Evolutionary conservation across 495 filamentous ascomycete genomes (phyloP), one percentile per base, ranked within the genome.

Genomic region (Articulospora tetracladia): DNA sequence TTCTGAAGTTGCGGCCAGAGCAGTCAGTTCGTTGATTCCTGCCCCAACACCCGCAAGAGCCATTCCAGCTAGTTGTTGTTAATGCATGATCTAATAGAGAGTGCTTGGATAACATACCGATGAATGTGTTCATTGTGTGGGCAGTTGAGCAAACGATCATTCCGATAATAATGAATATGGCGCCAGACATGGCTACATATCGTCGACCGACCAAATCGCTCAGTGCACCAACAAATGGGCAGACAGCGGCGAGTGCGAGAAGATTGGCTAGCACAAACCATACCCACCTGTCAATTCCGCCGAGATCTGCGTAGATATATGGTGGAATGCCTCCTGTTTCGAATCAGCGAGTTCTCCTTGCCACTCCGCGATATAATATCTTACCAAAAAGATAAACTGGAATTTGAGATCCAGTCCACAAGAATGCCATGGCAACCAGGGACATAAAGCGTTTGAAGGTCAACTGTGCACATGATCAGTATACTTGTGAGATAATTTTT

Each of bases 181-280:
- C 81, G 2, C 87, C 87, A 17, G 78, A 66, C 41, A 90, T 74
- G 25, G 87, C 87, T 23, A 90, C 84, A 67, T 79, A 86, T 57
- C 86, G 80, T 59, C 87, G 82, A 30, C 87, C 87, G 48, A 88
- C 68, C 8, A 90, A 68, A 74, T 91, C 87, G 4, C 87, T 90
- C 1, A 91, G 64, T 22, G 82, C 83, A 3, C 87, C 87, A 24
- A 90, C 87, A 58, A 91, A 90, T 10, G 87, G 87, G 55, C 85
- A 88, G 12, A 90, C 80, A 49, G 81, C 83, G 2, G 87, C 86
- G 1, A 87, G 78, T 41, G 85, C 76, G 10, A 91, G 79, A 2
- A 91, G 73, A 64, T 91, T 85, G 19, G 80, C 85, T 1, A 88
- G 75, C 39, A 88, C 80, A 75, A 90, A 84, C 87, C 87, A 90